phyloP scores from a whole-genome alignment of 148 eudicot genomes.

The Fallopia convolvulus region DNA sequence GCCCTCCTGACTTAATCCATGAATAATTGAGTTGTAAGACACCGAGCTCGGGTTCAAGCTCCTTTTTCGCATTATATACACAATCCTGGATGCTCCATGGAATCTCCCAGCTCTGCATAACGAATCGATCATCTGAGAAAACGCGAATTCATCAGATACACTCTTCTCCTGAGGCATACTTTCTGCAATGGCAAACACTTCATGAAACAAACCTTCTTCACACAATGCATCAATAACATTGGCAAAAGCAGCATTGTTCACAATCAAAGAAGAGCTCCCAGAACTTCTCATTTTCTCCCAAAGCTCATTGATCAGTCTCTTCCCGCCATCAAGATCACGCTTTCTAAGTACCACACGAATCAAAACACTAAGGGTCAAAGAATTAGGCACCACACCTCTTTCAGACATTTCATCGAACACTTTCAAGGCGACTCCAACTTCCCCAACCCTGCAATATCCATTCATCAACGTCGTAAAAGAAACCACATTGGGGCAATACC shows the following conservation, averaged over 20 bases:
- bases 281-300: conserved; percentile 48
- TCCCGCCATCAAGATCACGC: conserved; percentile 35
- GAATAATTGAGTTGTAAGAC: conserved; percentile 67
- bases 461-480: conserved; percentile 63
- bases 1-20: conserved; percentile 60
- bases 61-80: conserved; percentile 71
- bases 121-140: conserved; percentile 68
- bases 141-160: conserved; percentile 55
- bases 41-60: conserved; percentile 53
- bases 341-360: conserved; percentile 45
- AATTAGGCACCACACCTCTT: conserved; percentile 41
- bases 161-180: conserved; percentile 58
- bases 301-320: conserved; percentile 30
- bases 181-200: conserved; percentile 62
- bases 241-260: conserved; percentile 69
- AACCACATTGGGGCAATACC: conserved; percentile 55
- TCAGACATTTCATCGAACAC: conserved; percentile 66
- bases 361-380: conserved; percentile 56
- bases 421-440: conserved; percentile 41
- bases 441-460: conserved; percentile 60
- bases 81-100: conserved; percentile 80
- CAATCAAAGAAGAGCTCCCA: conserved; percentile 20
- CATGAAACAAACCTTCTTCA: conserved; percentile 50
- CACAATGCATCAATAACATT: conserved; percentile 59
- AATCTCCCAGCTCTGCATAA: conserved; percentile 54